Conservation (phyloP, 257 asterid species). For the Penstemon davidsonii region DNA sequence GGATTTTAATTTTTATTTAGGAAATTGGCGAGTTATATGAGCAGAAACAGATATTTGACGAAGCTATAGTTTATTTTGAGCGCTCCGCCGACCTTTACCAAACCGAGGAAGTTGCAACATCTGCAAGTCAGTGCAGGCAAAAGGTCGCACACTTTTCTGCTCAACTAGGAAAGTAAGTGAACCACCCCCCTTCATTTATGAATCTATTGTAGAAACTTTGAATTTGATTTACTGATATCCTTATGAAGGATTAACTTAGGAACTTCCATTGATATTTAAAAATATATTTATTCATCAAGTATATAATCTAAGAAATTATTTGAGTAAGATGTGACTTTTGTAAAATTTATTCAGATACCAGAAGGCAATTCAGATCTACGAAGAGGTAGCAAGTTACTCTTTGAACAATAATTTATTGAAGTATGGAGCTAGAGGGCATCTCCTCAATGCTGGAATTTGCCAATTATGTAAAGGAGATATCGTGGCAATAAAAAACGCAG, state of each 20-base stretch:
- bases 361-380: slow-evolving; percentile 36
- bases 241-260: slow-evolving; percentile 11
- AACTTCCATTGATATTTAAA: not conserved
- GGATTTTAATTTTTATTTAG: slow-evolving; percentile 22
- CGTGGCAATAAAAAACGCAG: slow-evolving; percentile 41
- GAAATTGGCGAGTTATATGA: slow-evolving; percentile 45
- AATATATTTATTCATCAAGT: not conserved
- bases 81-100: slow-evolving; percentile 46
- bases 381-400: slow-evolving; percentile 39
- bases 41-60: slow-evolving; percentile 34
- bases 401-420: slow-evolving; percentile 38
- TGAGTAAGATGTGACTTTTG: slow-evolving; percentile 14
- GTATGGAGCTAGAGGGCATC: slow-evolving; percentile 46
- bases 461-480: slow-evolving; percentile 44
- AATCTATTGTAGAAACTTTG: not conserved
- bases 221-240: not conserved
- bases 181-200: not conserved
- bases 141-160: slow-evolving; percentile 51
- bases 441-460: slow-evolving; percentile 47
- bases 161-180: slow-evolving; percentile 44
- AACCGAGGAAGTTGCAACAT: slow-evolving; percentile 38
- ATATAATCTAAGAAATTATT: not conserved
- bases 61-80: slow-evolving; percentile 44
- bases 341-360: slow-evolving; percentile 29
- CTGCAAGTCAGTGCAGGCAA: slow-evolving; percentile 46